These are phyloP conservation scores for Pseudotulostoma volvatum DNA, from an alignment of 495 filamentous ascomycete species.

Conservation along the genomic window DNA sequence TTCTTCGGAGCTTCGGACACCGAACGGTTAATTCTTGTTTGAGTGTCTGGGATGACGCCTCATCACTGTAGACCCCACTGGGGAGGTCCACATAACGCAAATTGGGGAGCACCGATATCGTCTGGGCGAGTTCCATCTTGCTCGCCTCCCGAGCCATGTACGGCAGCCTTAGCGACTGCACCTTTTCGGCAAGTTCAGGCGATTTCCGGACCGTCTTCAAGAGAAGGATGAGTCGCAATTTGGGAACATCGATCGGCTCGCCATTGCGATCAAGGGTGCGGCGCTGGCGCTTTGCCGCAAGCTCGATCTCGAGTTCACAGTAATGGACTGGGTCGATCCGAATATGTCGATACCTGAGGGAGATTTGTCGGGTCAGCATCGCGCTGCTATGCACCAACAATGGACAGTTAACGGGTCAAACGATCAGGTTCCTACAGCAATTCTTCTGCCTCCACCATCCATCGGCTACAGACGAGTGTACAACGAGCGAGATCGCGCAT, in stretches of 20 bases:
- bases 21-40: constrained; percentile 69
- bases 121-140: constrained; percentile 70
- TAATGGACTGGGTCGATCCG: constrained; percentile 93
- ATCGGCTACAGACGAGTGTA: constrained; percentile 52
- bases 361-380: too few relatives aligned
- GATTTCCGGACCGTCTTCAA: constrained; percentile 67
- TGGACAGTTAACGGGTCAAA: too few relatives aligned
- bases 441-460: constrained; percentile 38
- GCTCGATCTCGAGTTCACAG: constrained; percentile 67
- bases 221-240: constrained; percentile 58
- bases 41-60: constrained; percentile 53
- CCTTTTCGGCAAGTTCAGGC: constrained; percentile 42
- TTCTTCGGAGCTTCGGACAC: constrained; percentile 71
- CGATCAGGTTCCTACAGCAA: constrained; percentile 40
- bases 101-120: constrained; percentile 69
- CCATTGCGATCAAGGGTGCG: constrained; percentile 58
- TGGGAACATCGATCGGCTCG: constrained; percentile 60
- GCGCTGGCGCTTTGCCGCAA: constrained; percentile 60
- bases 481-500: constrained; percentile 78
- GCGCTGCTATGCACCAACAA: too few relatives aligned
- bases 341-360: constrained; percentile 62
- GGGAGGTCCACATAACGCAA: constrained; percentile 85
- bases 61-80: constrained; percentile 60
- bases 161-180: constrained; percentile 73
- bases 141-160: constrained; percentile 89